phyloP scores from a whole-genome alignment of 1,284 basidiomycete species.

The Moesziomyces globuligerus region DNA sequence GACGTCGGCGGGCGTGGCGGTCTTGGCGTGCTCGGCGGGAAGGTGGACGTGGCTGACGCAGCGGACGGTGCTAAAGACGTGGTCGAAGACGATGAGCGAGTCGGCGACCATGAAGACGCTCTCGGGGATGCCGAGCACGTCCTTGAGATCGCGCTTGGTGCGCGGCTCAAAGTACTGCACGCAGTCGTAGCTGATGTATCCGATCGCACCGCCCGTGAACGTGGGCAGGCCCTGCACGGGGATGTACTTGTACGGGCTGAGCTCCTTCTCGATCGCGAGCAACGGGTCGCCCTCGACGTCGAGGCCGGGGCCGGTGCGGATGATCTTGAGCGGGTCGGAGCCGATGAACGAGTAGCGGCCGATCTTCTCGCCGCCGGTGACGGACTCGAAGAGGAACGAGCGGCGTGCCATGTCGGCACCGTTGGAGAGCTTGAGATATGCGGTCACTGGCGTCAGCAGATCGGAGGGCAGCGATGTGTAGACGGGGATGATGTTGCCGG shows the following conservation, averaged over 20 bases:
- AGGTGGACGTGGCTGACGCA: slow-evolving; percentile 93
- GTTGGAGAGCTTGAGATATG: slow-evolving; percentile 91
- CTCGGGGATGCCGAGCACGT: slow-evolving; percentile 87
- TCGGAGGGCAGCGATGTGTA: slow-evolving; percentile 94
- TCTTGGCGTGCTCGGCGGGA: slow-evolving; percentile 72
- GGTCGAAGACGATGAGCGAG: slow-evolving; percentile 94
- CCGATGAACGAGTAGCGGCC: slow-evolving; percentile 97
- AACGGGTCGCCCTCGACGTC: slow-evolving; percentile 89
- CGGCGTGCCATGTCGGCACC: slow-evolving; percentile 76
- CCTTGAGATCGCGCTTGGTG: slow-evolving; percentile 73
- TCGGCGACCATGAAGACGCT: slow-evolving; percentile 96
- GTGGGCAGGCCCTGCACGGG: slow-evolving; percentile 89
- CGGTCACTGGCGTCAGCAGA: slow-evolving; percentile 94
- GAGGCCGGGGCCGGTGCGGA: slow-evolving; percentile 86
- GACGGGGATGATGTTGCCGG: slow-evolving; percentile 89
- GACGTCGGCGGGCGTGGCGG: slow-evolving; percentile 71
- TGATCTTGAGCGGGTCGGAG: slow-evolving; percentile 89
- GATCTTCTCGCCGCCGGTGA: slow-evolving; percentile 84
- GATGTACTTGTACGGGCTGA: slow-evolving; percentile 87
- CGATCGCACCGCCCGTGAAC: slow-evolving; percentile 97
- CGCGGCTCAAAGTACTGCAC: slow-evolving; percentile 88
- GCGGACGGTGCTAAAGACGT: slow-evolving; percentile 93
- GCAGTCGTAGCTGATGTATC: slow-evolving; percentile 96
- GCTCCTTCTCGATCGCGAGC: slow-evolving; percentile 82
- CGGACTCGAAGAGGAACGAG: slow-evolving; percentile 71